Evolutionary conservation across 2,329 filamentous ascomycete species (phyloP).

Genomic region (Clarireedia paspali): DNA sequence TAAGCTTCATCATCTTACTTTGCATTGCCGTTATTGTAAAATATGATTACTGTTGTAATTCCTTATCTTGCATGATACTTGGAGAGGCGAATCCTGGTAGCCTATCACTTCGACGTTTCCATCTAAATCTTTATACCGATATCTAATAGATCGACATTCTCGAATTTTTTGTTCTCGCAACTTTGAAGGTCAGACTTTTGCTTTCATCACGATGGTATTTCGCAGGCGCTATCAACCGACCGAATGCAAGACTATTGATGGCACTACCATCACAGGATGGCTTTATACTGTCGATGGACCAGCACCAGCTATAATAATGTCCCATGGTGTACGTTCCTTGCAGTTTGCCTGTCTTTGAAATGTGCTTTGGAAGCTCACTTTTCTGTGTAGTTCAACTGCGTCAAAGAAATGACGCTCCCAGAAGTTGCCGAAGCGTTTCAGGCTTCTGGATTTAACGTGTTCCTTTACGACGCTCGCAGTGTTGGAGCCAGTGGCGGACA

Average conservation of each 20-base stretch:
- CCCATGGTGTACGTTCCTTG: background rate
- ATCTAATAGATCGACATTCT: background rate
- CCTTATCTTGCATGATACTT: background rate
- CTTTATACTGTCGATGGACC: background rate
- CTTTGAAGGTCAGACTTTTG: background rate
- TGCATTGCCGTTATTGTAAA: background rate
- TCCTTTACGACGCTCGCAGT: slow-evolving; percentile 31
- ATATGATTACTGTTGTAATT: background rate
- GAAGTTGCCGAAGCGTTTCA: slow-evolving; percentile 16
- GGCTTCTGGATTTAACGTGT: slow-evolving; percentile 28
- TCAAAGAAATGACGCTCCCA: slow-evolving; percentile 13
- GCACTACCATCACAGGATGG: background rate
- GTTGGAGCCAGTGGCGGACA: slow-evolving; percentile 28
- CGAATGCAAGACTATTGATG: background rate
- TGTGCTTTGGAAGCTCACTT: background rate
- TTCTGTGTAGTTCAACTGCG: slow-evolving; percentile 14
- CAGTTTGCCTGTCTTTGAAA: background rate
- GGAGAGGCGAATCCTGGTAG: background rate
- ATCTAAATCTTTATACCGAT: background rate
- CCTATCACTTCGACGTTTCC: background rate
- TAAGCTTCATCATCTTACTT: background rate
- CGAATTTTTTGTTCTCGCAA: background rate
- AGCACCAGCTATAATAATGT: background rate
- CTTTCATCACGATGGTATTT: slow-evolving; percentile 1
- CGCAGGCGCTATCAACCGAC: background rate